Evolutionary conservation across 768 basidiomycete species (phyloP).

Genomic region (Xerocomus potaroensis): DNA sequence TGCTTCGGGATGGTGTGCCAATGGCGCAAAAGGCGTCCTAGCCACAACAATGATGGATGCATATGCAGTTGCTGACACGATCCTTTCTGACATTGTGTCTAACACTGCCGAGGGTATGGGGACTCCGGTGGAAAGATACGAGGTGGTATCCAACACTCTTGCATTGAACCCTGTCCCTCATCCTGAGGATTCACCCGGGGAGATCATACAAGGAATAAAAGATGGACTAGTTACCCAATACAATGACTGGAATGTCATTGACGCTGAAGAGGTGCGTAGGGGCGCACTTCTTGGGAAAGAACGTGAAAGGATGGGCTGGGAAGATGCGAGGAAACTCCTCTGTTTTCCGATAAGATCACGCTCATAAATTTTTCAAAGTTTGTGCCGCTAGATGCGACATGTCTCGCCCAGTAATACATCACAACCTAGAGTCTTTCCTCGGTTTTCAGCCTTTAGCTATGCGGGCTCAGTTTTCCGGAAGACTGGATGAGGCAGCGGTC

Average conservation of each 20-base stretch:
- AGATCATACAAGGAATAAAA: constrained; percentile 40
- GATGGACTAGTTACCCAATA: constrained; percentile 54
- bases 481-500: constrained; percentile 30
- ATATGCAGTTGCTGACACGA: constrained; percentile 68
- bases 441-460: neutral
- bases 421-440: neutral
- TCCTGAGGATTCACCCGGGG: constrained; percentile 45
- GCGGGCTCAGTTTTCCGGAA: constrained; percentile 17
- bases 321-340: constrained; percentile 42
- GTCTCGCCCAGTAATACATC: constrained; percentile 11
- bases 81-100: constrained; percentile 55
- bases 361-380: constrained; percentile 3
- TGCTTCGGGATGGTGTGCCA: constrained; percentile 90
- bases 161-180: constrained; percentile 36
- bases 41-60: constrained; percentile 93
- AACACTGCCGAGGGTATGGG: constrained; percentile 12
- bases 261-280: constrained; percentile 63
- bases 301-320: constrained; percentile 73
- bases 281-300: constrained; percentile 62
- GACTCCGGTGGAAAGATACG: constrained; percentile 6
- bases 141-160: constrained; percentile 5
- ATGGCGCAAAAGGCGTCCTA: constrained; percentile 87
- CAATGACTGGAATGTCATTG: constrained; percentile 69
- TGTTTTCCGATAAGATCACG: constrained; percentile 6
- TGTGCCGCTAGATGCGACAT: constrained; percentile 3